Conservation (phyloP, 2,329 filamentous ascomycete species). For the Dendrostoma leiphaemia region DNA sequence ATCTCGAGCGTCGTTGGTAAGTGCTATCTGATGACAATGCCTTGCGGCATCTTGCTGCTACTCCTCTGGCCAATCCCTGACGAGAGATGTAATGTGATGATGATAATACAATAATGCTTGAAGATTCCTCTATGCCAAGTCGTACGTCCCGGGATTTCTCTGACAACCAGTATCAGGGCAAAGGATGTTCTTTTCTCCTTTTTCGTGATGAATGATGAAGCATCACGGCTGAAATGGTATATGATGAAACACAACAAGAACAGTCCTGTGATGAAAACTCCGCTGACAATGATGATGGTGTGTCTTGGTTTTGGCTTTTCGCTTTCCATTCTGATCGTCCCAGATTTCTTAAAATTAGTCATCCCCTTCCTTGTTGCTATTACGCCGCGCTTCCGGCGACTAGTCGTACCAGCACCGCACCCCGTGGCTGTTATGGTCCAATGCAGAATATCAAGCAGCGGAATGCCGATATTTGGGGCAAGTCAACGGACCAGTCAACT, state of each 20-base stretch:
- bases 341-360: no score
- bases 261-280: background rate
- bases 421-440: background rate
- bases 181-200: background rate
- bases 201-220: no score
- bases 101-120: constrained; percentile 10
- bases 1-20: background rate
- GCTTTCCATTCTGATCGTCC: background rate
- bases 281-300: background rate
- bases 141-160: no score
- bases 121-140: no score
- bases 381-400: background rate
- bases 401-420: background rate
- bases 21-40: background rate
- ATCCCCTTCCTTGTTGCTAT: background rate
- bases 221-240: background rate
- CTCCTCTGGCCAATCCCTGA: background rate
- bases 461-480: background rate
- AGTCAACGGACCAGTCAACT: no score
- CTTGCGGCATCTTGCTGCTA: background rate
- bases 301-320: background rate
- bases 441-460: background rate
- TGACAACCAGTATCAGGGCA: constrained; percentile 13
- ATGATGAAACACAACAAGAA: background rate
- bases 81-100: background rate